A percentile compares a stretch with the other conserved stretches of the same genome.
Conservation (phyloP, 2,329 filamentous ascomycete genomes). For the Amphichorda felina region DNA sequence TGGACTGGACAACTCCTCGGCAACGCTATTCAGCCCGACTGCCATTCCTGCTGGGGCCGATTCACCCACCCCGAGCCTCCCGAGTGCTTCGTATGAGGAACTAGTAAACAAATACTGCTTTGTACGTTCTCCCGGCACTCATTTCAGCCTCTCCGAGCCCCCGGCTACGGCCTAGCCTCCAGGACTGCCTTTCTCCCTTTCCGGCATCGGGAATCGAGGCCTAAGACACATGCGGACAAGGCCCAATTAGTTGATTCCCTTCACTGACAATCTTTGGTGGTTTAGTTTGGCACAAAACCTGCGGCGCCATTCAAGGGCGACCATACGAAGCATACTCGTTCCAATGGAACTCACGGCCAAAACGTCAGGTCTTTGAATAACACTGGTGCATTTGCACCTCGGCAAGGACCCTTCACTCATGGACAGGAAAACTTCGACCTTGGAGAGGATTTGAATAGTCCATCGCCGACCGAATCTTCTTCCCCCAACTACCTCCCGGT, state of each 20-base stretch:
- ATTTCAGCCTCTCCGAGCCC: conserved; percentile 13
- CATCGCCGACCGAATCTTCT: neutral
- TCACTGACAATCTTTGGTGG: conserved; percentile 24
- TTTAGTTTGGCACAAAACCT: conserved; percentile 51
- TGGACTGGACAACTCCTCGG: conserved; percentile 2
- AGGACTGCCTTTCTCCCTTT: no score
- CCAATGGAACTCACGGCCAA: conserved; percentile 1
- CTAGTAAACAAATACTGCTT: conserved; percentile 99
- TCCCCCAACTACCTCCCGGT: neutral
- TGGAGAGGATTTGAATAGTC: neutral
- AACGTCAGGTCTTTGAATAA: neutral
- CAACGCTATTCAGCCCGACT: conserved; percentile 8
- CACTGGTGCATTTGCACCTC: neutral
- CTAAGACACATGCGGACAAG: neutral
- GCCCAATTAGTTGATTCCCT: conserved; percentile 1
- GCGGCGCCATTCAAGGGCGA: conserved; percentile 39
- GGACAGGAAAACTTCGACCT: neutral
- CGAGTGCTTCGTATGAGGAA: conserved; percentile 89
- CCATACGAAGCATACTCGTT: conserved; percentile 16
- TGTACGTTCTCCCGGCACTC: conserved; percentile 60
- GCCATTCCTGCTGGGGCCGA: conserved; percentile 25
- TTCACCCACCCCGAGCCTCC: conserved; percentile 45
- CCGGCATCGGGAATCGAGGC: no score
- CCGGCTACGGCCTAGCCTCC: conserved; percentile 9
- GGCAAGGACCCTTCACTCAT: neutral